These are phyloP conservation scores for Ochetophila trinervis DNA, from an alignment of 306 rosid genomes.

Conservation along the genomic window DNA sequence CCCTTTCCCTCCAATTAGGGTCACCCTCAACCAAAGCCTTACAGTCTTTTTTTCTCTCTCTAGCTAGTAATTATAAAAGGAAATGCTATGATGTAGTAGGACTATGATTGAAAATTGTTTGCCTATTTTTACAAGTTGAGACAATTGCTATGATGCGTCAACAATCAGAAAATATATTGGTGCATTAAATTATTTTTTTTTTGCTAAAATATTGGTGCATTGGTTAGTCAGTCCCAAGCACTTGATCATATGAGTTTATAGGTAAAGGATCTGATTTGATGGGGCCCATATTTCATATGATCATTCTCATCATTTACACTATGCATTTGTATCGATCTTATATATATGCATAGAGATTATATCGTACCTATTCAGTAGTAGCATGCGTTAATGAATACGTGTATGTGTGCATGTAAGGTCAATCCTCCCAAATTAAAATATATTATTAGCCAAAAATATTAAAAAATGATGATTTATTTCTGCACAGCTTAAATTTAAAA, in stretches of 20 bases:
- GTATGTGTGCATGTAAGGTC: neutral
- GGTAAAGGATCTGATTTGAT: slow-evolving; percentile 31
- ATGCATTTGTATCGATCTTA: slow-evolving; percentile 4
- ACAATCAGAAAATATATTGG: slow-evolving; percentile 2
- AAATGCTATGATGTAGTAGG: slow-evolving; percentile 38
- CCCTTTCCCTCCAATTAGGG: neutral
- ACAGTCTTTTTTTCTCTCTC: too few species aligned
- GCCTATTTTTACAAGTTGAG: slow-evolving; percentile 12
- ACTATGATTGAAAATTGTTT: slow-evolving; percentile 35
- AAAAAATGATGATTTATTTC: too few species aligned
- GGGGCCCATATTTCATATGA: slow-evolving; percentile 23
- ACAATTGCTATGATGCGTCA: slow-evolving; percentile 28
- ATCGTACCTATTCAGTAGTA: slow-evolving; percentile 13
- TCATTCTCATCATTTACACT: slow-evolving; percentile 26
- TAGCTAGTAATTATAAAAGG: slow-evolving; percentile 17
- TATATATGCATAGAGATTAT: neutral
- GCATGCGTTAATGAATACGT: neutral
- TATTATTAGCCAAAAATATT: too few species aligned
- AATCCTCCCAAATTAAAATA: neutral
- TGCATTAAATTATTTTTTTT: too few species aligned
- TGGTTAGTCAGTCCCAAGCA: slow-evolving; percentile 45
- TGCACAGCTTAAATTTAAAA: too few species aligned
- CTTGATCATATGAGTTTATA: slow-evolving; percentile 37
- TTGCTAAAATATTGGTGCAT: slow-evolving; percentile 18
- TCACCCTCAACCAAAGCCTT: slow-evolving; percentile 11